These are phyloP conservation scores for Lojkania enalia DNA, from an alignment of 2,329 filamentous ascomycete species.

Conservation along the genomic window DNA sequence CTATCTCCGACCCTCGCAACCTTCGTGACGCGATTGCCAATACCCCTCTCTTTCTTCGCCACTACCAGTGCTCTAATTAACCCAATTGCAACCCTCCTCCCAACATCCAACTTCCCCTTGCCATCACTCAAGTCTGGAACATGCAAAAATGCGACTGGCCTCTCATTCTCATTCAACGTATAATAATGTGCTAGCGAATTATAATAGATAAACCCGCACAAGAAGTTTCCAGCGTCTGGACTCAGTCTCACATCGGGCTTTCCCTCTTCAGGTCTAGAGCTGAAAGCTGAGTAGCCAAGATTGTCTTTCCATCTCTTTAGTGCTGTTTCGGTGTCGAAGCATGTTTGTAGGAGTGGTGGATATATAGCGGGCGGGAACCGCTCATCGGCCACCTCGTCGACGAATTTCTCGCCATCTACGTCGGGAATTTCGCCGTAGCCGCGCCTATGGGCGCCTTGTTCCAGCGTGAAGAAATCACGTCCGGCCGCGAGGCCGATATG, in stretches of 20 bases:
- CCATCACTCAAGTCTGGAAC: conserved; percentile 36
- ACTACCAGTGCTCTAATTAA: conserved; percentile 41
- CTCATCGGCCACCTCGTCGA: conserved; percentile 19
- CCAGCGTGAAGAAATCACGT: conserved; percentile 41
- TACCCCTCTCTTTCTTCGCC: conserved; percentile 24
- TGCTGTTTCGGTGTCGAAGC: conserved; percentile 38
- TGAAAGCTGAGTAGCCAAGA: conserved; percentile 13
- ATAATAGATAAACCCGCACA: conserved; percentile 45
- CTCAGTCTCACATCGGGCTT: conserved; percentile 30
- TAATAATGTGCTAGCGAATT: conserved; percentile 39
- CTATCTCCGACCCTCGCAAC: not conserved
- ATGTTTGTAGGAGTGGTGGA: conserved; percentile 30
- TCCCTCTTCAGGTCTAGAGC: conserved; percentile 1
- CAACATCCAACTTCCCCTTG: conserved; percentile 24
- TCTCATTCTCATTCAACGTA: conserved; percentile 19
- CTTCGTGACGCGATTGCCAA: not conserved
- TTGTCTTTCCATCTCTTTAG: conserved; percentile 32
- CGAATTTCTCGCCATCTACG: conserved; percentile 36
- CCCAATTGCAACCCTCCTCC: conserved; percentile 34
- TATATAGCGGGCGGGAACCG: conserved; percentile 23
- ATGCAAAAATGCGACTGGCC: conserved; percentile 42
- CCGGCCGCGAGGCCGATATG: conserved; percentile 46
- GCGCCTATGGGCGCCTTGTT: conserved; percentile 31
- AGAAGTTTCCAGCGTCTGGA: conserved; percentile 40
- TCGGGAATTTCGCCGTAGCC: conserved; percentile 39